Base-by-base conservation (phyloP, 129 eudicot species). In the Flaveria bidentis region DNA sequence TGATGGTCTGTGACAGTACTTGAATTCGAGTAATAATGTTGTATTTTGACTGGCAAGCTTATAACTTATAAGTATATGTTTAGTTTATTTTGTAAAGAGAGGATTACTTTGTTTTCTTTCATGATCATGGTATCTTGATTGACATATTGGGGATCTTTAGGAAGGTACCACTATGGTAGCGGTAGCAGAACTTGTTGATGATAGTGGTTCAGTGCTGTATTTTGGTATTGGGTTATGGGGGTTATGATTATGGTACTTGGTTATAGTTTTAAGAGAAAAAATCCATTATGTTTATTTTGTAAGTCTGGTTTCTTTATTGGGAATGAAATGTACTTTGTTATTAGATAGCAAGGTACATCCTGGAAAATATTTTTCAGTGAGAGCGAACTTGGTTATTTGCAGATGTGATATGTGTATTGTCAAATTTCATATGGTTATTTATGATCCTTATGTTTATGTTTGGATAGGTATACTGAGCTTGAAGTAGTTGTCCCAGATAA, bases 391-490 rank as follows among this genome's bases (percentile, higher is more conserved):
- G 69, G 69, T 68, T 77, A 69, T 62, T 62, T 39, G 13, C 60
- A 61, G 56, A 71, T 20, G 45, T 49, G 23, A 62, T 33, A 71
- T 16, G 30, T 61, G 65, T 49, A 69, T 60, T 60, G 77, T 26
- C 14, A 55, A 69, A 79, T 63, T 52, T 8, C 17, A 26, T 73
- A 47, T 57, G 15, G 63, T 45, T 42, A 20, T 46, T 66, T 44
- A 28, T 74, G 60, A 4, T 66, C 60, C 23, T 33, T 57, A 36
- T 69, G 55, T 74, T 75, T 78, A 33, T 51, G 56, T 26, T 77
- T 67, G 71, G 75, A 76, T 75, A 94, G 99, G 80, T 95, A 86
- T 80, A 95, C 97, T 17, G 99, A 95, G 84, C 86, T 95, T 73
- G 88, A 85, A 78, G 87, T 91, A 71, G 84, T 69, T 63, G 90